Conservation (phyloP, 768 basidiomycete species). For the Asterophora lycoperdoides region DNA sequence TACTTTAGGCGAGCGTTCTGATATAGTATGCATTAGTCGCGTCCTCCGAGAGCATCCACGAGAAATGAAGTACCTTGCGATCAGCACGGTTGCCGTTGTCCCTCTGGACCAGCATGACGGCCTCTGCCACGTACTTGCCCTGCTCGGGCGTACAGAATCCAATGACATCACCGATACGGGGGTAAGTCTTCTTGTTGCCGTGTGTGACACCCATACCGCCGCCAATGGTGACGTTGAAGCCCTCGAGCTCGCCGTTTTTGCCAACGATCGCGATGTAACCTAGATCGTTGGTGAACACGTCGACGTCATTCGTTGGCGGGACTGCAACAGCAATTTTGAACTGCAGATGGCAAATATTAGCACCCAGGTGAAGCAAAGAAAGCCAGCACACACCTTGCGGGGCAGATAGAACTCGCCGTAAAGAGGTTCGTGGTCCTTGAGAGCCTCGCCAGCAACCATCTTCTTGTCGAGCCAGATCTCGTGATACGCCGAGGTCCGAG, state of each 20-base stretch:
- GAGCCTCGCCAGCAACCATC: constrained; percentile 86
- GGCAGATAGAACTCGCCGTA: constrained; percentile 98
- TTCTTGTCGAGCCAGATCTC: constrained; percentile 99
- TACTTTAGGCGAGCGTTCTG: constrained; percentile 92
- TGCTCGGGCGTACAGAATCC: constrained; percentile 92
- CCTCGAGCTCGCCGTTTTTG: constrained; percentile 68
- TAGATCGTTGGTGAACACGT: constrained; percentile 92
- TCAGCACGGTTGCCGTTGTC: constrained; percentile 95
- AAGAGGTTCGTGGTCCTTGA: constrained; percentile 94
- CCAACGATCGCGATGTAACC: constrained; percentile 94
- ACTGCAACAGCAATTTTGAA: constrained; percentile 98
- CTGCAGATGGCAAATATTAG: constrained; percentile 33
- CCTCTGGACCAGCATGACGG: constrained; percentile 88
- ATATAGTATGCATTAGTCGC: constrained; percentile 8
- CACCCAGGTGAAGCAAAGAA: neutral
- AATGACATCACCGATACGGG: constrained; percentile 79
- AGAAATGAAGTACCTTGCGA: constrained; percentile 41
- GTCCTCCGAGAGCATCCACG: too few relatives aligned
- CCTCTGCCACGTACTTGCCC: constrained; percentile 83
- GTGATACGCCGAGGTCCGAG: constrained; percentile 90
- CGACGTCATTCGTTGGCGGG: constrained; percentile 94
- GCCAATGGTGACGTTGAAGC: constrained; percentile 92
- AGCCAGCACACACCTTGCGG: constrained; percentile 63
- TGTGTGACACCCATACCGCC: constrained; percentile 99
- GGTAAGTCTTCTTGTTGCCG: constrained; percentile 98